Base-by-base conservation (phyloP, 1,284 basidiomycete species). In the Naganishia albida region DNA sequence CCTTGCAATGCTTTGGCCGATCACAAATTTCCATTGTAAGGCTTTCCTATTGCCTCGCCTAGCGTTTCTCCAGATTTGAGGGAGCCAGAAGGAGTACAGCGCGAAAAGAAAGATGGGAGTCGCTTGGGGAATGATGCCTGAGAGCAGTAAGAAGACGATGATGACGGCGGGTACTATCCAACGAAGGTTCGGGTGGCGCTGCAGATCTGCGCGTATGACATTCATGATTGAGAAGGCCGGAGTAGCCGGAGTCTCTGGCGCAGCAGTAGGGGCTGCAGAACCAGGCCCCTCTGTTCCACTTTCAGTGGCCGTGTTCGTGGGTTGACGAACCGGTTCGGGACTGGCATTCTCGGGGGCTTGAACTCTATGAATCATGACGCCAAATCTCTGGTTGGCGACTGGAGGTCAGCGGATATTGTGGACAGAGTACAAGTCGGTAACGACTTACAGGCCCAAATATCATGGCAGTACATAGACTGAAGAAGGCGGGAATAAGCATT, bases 61-160 rank as follows among this genome's bases (percentile, higher is more conserved):
- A 7, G 84, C 85, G 44, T 91, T 90, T 28, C 92, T 83, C 68
- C 87, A 82, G 60, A 94, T 91, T 78, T 94, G 91, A 6, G 89
- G 88, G 1, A 88, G 70, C 92, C 92, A 95, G 69, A 84, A 84
- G 1, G 86, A 87, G 77, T 93, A 91, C 66, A 90, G 83, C 23
- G 81, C 74, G 16, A 83, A 84, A n/a, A 93, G 82, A 71, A 90
- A 85, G 48, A 90, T 75, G 38, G 91, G 82, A 0, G 88, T 84
- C 15, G 91, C 78, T 0, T 85, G 83, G 0, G 90, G 87, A 2
- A 87, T 85, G 8, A 65, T 40, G 6, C 63, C 64, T 62, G 91
- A 78, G 46, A 90, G 85, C 63, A 91, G 82, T 43, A 89, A 85
- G 71, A 90, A 83, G 64, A 89, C 79, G 15, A 87, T 84, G 63